Conservation (phyloP, 2,329 filamentous ascomycete species). For the Aspergillus ruber region DNA sequence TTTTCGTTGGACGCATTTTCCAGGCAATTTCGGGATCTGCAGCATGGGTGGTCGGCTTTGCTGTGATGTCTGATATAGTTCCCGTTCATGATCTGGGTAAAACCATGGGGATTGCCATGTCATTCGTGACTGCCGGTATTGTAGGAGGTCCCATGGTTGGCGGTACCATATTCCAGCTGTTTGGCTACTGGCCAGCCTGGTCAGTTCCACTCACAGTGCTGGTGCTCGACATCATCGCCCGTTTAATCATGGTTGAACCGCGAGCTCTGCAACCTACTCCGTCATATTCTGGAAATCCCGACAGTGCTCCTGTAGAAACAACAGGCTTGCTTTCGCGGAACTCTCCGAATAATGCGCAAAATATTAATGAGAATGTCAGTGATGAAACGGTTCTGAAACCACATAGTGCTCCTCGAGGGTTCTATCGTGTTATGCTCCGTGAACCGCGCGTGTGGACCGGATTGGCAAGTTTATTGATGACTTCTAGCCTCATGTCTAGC, state of each 20-base stretch:
- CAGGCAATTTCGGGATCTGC: slow-evolving; percentile 23
- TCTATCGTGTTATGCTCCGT: slow-evolving; percentile 34
- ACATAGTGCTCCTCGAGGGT: slow-evolving; percentile 37
- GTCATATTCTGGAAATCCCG: too few species aligned
- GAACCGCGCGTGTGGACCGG: too few species aligned
- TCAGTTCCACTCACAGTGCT: slow-evolving; percentile 15
- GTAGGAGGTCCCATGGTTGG: slow-evolving; percentile 17
- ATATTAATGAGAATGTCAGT: not conserved
- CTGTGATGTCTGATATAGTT: slow-evolving; percentile 16
- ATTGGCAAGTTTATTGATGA: slow-evolving; percentile 18
- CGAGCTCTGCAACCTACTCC: too few species aligned
- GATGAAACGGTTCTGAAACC: slow-evolving; percentile 27
- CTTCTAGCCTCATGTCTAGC: slow-evolving; percentile 47
- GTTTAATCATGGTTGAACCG: slow-evolving; percentile 12
- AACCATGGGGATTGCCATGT: not conserved
- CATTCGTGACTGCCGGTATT: slow-evolving; percentile 9
- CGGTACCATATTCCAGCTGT: slow-evolving; percentile 16
- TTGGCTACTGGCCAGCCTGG: slow-evolving; percentile 24
- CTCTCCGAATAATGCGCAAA: not conserved
- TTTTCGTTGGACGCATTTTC: slow-evolving; percentile 22
- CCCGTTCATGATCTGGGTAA: slow-evolving; percentile 13
- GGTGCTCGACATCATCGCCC: slow-evolving; percentile 20
- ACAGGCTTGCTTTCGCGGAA: not conserved
- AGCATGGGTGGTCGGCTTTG: slow-evolving; percentile 23
- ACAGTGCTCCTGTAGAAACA: not conserved